These are phyloP conservation scores for Aspergillus sp. DNA, from an alignment of 2,329 filamentous ascomycete species.

Conservation along the genomic window DNA sequence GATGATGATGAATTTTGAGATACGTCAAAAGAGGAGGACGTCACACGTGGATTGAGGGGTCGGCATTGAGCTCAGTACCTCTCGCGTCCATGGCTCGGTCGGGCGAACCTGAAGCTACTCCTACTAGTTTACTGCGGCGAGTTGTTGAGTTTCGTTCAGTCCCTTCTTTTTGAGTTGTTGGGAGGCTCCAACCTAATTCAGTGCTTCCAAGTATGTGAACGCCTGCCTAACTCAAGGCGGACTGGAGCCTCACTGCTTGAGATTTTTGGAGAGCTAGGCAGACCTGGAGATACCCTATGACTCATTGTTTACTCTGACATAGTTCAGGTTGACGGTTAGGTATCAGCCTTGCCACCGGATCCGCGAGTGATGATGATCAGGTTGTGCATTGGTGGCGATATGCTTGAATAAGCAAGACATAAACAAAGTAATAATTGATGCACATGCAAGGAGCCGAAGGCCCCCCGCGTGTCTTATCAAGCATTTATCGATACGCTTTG, in stretches of 20 bases:
- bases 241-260: background rate
- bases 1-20: slow-evolving; percentile 18
- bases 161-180: background rate
- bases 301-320: slow-evolving; percentile 7
- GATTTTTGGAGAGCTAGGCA: background rate
- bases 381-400: slow-evolving; percentile 12
- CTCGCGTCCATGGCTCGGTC: background rate
- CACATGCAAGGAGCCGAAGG: slow-evolving; percentile 27
- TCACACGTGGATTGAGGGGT: slow-evolving; percentile 24
- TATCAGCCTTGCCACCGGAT: slow-evolving; percentile 6
- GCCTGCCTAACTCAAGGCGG: background rate
- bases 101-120: background rate
- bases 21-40: slow-evolving; percentile 18
- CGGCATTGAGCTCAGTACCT: background rate
- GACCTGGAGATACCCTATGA: background rate
- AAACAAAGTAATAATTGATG: slow-evolving; percentile 17
- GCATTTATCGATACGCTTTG: slow-evolving; percentile 25
- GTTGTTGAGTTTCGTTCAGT: background rate
- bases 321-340: background rate
- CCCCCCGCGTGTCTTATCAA: slow-evolving; percentile 27
- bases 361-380: background rate
- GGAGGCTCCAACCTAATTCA: slow-evolving; percentile 1
- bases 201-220: background rate
- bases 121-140: background rate
- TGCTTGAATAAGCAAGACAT: slow-evolving; percentile 10